phyloP scores from a whole-genome alignment of 495 filamentous ascomycete species.

The Chaetomium fimeti region DNA sequence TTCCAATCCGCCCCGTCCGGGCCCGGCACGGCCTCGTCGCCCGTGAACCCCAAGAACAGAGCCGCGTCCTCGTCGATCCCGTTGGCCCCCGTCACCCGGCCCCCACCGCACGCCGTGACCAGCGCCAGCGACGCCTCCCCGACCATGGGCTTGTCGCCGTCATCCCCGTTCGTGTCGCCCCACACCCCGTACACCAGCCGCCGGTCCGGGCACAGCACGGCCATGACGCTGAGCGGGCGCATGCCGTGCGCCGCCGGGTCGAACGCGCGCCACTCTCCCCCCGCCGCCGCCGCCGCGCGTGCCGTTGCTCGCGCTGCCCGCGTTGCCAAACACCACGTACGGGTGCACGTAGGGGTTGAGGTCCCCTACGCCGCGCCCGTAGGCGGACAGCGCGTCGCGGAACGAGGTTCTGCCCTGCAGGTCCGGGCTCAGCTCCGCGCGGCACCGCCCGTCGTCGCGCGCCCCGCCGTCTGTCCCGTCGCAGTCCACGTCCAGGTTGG shows the following conservation, averaged over 20 bases:
- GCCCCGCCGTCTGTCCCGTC: slow-evolving; percentile 51
- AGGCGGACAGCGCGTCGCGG: slow-evolving; percentile 43
- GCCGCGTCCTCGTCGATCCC: slow-evolving; percentile 53
- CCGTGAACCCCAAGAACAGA: slow-evolving; percentile 56
- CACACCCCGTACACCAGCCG: slow-evolving; percentile 63
- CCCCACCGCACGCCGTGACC: slow-evolving; percentile 55
- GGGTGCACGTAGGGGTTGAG: slow-evolving; percentile 62
- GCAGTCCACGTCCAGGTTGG: slow-evolving; percentile 68
- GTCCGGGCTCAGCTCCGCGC: slow-evolving; percentile 45
- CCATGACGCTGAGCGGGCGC: slow-evolving; percentile 60
- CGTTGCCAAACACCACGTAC: slow-evolving; percentile 67
- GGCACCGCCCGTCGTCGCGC: slow-evolving; percentile 47
- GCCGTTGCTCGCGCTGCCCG: slow-evolving; percentile 24
- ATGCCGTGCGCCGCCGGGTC: slow-evolving; percentile 54
- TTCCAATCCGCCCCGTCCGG: slow-evolving; percentile 50
- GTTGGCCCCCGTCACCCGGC: slow-evolving; percentile 46
- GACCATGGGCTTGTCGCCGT: slow-evolving; percentile 44
- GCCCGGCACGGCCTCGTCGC: slow-evolving; percentile 50
- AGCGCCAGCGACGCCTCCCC: slow-evolving; percentile 60
- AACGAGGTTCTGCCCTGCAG: slow-evolving; percentile 58
- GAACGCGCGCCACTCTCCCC: slow-evolving; percentile 47
- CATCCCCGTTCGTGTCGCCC: slow-evolving; percentile 64
- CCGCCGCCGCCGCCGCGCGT: slow-evolving; percentile 24
- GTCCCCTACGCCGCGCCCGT: slow-evolving; percentile 45
- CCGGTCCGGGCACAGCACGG: slow-evolving; percentile 59